phyloP scores from a whole-genome alignment of 2,329 filamentous ascomycete genomes.

The Claviceps pazoutovae region DNA sequence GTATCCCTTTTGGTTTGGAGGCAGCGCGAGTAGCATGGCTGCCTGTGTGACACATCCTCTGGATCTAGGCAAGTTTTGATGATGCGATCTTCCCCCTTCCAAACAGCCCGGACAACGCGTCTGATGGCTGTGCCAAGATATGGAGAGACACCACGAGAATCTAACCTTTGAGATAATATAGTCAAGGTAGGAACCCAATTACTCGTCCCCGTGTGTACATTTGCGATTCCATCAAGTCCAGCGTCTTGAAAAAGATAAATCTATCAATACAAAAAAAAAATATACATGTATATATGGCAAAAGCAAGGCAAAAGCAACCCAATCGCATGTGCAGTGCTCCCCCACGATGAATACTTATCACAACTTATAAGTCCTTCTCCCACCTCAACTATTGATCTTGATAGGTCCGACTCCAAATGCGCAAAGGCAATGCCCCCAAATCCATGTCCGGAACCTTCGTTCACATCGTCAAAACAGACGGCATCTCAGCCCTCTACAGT shows the following conservation, averaged over 20 bases:
- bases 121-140: not conserved
- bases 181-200: slow-evolving; percentile 6
- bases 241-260: too few species aligned
- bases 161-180: not conserved
- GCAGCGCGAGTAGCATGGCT: slow-evolving; percentile 83
- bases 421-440: slow-evolving; percentile 57
- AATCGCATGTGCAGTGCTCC: too few species aligned
- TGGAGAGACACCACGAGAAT: not conserved
- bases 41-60: slow-evolving; percentile 86
- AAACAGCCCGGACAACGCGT: not conserved
- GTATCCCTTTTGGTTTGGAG: slow-evolving; percentile 93
- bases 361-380: not conserved
- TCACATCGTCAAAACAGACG: slow-evolving; percentile 65
- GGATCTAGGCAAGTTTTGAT: slow-evolving; percentile 58
- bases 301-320: too few species aligned
- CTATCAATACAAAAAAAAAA: too few species aligned
- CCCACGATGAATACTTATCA: too few species aligned
- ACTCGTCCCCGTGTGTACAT: not conserved
- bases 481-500: slow-evolving; percentile 69
- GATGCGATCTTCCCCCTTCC: not conserved
- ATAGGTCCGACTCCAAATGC: slow-evolving; percentile 78
- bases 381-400: not conserved
- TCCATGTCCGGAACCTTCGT: slow-evolving; percentile 77
- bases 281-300: not conserved
- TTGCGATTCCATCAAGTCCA: too few species aligned